phyloP scores from a whole-genome alignment of 2,329 filamentous ascomycete genomes.

The Colletotrichum sp. region DNA sequence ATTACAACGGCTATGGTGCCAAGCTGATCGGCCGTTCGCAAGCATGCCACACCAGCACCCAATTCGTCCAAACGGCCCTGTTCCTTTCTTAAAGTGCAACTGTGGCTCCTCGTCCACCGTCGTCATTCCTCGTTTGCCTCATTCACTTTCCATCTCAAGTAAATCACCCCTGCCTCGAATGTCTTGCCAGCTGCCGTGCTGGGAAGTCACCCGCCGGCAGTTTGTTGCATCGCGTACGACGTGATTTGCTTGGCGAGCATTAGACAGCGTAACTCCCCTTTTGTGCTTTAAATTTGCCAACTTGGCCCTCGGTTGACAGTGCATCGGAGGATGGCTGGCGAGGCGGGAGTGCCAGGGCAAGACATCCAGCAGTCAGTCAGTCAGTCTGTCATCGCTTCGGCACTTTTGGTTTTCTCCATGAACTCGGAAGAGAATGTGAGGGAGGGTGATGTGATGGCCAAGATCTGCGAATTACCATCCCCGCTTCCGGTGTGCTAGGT shows the following conservation, averaged over 20 bases:
- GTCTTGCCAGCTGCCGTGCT: conserved; percentile 19
- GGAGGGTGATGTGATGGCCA: not conserved
- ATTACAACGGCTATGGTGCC: conserved; percentile 4
- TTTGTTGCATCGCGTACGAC: conserved; percentile 20
- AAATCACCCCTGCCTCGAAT: not conserved
- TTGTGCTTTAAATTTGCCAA: not conserved
- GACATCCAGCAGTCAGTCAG: not conserved
- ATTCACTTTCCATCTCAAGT: not conserved
- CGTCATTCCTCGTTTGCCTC: not conserved
- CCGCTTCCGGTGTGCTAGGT: conserved; percentile 6
- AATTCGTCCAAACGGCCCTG: not conserved
- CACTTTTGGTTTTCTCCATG: not conserved
- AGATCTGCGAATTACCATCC: conserved; percentile 1
- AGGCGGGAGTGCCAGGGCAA: not conserved
- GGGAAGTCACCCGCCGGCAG: conserved; percentile 17
- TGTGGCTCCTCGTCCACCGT: not conserved
- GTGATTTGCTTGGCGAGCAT: conserved; percentile 8
- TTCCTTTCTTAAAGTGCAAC: not conserved
- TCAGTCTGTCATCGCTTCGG: not conserved
- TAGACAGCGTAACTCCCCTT: not conserved
- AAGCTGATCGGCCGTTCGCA: conserved; percentile 6
- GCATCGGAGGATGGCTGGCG: not conserved
- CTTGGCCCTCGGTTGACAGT: not conserved
- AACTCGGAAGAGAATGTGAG: not conserved
- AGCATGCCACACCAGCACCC: not conserved